Evolutionary conservation across 2,329 filamentous ascomycete species (phyloP).

Genomic region (Fusarium caatingaense): DNA sequence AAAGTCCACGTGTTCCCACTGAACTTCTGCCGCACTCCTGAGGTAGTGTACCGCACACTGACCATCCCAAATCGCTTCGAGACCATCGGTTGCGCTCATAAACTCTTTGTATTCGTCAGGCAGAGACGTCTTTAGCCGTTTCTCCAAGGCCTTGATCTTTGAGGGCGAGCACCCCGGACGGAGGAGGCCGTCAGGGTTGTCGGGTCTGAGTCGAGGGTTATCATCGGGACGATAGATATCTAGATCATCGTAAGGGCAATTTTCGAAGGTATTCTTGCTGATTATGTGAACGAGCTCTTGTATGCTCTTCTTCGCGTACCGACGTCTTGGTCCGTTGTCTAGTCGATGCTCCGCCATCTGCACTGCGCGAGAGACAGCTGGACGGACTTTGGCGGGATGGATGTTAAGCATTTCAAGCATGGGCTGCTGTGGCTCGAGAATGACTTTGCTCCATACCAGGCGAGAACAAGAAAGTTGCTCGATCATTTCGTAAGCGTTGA

Average conservation of each 20-base stretch:
- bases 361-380: background rate
- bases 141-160: background rate
- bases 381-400: constrained; percentile 7
- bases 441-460: background rate
- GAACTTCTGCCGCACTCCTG: background rate
- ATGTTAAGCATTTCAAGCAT: constrained; percentile 11
- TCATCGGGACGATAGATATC: background rate
- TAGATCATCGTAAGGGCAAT: constrained; percentile 2
- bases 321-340: background rate
- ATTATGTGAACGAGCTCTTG: background rate
- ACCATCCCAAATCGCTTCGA: constrained; percentile 7
- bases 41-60: constrained; percentile 10
- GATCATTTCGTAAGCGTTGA: background rate
- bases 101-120: constrained; percentile 10
- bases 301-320: background rate
- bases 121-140: background rate
- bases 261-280: constrained; percentile 10
- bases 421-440: background rate
- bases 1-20: constrained; percentile 5
- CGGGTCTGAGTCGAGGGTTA: background rate
- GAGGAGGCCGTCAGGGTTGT: background rate
- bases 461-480: constrained; percentile 15
- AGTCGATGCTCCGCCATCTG: background rate
- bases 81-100: background rate
- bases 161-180: background rate